Percentiles rank a stretch among this genome's conserved stretches.
phyloP scores from a whole-genome alignment of 1,284 basidiomycete genomes.

The Ganoderma multipileum region DNA sequence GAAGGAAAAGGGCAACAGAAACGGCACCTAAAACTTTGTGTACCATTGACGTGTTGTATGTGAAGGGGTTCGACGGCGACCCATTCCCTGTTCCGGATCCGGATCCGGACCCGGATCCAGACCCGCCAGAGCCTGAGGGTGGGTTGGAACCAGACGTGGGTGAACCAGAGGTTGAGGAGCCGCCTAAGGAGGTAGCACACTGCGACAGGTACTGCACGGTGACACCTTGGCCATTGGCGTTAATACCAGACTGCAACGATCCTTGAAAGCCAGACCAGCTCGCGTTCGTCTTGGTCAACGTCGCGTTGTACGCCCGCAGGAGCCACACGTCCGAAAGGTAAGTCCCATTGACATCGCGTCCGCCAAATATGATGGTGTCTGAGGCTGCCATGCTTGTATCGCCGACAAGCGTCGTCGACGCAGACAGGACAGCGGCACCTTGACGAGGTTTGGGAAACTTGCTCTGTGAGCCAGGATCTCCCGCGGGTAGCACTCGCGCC shows the following conservation, averaged over 20 bases:
- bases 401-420: conserved; percentile 61
- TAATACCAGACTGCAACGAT: conserved; percentile 59
- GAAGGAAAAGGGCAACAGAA: conserved; percentile 65
- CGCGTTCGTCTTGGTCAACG: conserved; percentile 57
- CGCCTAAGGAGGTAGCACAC: conserved; percentile 56
- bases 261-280: conserved; percentile 71
- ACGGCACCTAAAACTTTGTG: conserved; percentile 74
- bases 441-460: conserved; percentile 69
- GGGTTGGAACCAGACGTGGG: conserved; percentile 3
- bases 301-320: conserved; percentile 69
- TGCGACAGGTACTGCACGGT: conserved; percentile 60
- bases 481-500: conserved; percentile 75
- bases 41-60: conserved; percentile 58
- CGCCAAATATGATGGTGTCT: conserved; percentile 83
- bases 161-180: conserved; percentile 29
- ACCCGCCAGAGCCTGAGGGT: neutral
- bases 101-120: neutral
- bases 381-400: conserved; percentile 53
- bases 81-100: neutral
- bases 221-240: conserved; percentile 75
- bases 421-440: conserved; percentile 73
- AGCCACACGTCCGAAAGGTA: conserved; percentile 81
- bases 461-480: conserved; percentile 61
- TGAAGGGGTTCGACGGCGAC: conserved; percentile 20
- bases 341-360: conserved; percentile 67